Evolutionary conservation across 352 stramenopile genomes (phyloP), one percentile per base, ranked within the genome.

Genomic region (Globisporangium heterothallicum): DNA sequence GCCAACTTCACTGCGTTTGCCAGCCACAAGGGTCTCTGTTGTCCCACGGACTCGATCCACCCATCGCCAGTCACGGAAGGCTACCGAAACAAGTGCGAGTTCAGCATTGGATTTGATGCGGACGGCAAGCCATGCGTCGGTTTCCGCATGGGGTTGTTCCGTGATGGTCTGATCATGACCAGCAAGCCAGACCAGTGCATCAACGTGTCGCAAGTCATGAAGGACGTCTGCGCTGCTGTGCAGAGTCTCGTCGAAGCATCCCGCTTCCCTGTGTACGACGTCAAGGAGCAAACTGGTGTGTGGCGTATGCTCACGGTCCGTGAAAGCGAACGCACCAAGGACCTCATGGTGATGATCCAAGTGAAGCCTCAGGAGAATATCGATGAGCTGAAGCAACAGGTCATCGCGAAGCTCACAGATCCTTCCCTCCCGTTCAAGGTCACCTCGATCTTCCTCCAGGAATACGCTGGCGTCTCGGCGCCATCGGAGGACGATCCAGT

Each of bases 71-170:
- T 74, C 40, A 80, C 80, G 1, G 74, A 92, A 62, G 86, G 88
- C 22, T 98, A 98, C 68, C 78, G 96, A 29, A 99, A 99, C 82
- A 99, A 99, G 74, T 98, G 88, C 63, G 95, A 98, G 61, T 98
- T 98, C 66, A 99, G 85, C 35, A 91, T 98, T 62, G 94, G 95
- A 35, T 80, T 86, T 24, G 82, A 95, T 54, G 70, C 53, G 0
- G 65, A 89, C 7, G 72, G 72, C 32, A 76, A 88, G 58, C 77
- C 88, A 1, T 91, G 82, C 40, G 69, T 96, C 3, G 89, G 89
- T 14, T 97, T 97, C 59, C 83, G 89, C 24, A 69, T 93, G 38
- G 81, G 84, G 22, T 57, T 90, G 12, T 96, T 93, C 64, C 78
- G 78, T 54, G 69, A 93, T 42, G 83, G 80, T 13, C 79, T 80